Evolutionary conservation across 2,329 filamentous ascomycete species (phyloP).

Genomic region (Trichophyton schoenleinii): DNA sequence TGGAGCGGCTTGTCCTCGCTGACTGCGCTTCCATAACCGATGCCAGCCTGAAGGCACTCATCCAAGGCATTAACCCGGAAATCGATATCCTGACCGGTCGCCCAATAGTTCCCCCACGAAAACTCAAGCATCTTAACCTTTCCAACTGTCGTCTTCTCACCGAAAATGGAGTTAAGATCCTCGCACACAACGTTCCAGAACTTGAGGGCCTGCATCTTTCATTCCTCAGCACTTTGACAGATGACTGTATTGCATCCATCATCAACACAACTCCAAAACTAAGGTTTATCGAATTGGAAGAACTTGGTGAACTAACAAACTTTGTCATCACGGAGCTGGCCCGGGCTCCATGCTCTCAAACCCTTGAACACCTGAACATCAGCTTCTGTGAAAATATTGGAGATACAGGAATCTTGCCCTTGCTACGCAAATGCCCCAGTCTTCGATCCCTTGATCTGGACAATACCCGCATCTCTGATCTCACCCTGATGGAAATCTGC

Average conservation of each 20-base stretch:
- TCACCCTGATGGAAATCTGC: conserved; percentile 73
- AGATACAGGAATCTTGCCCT: conserved; percentile 69
- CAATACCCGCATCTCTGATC: conserved; percentile 81
- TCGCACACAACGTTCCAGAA: conserved; percentile 63
- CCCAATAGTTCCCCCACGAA: conserved; percentile 63
- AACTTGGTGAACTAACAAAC: conserved; percentile 67
- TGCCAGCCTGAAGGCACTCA: conserved; percentile 56
- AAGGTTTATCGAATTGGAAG: conserved; percentile 81
- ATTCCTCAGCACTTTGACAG: conserved; percentile 61
- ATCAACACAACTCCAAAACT: conserved; percentile 63
- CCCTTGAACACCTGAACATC: conserved; percentile 68
- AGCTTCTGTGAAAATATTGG: conserved; percentile 81
- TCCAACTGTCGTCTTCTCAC: conserved; percentile 67
- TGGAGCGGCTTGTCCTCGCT: conserved; percentile 71
- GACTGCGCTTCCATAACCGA: conserved; percentile 71
- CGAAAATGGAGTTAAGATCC: conserved; percentile 53
- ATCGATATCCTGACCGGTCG: conserved; percentile 68
- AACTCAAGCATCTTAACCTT: conserved; percentile 71
- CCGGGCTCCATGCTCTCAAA: conserved; percentile 58
- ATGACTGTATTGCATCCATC: conserved; percentile 58
- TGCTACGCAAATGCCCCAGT: conserved; percentile 61
- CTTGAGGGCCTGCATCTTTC: conserved; percentile 75
- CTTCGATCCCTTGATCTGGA: conserved; percentile 72
- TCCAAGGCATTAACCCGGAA: conserved; percentile 63
- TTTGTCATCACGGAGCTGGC: conserved; percentile 60